phyloP scores from a whole-genome alignment of 2,329 filamentous ascomycete species.

The Xylariales sp. region DNA sequence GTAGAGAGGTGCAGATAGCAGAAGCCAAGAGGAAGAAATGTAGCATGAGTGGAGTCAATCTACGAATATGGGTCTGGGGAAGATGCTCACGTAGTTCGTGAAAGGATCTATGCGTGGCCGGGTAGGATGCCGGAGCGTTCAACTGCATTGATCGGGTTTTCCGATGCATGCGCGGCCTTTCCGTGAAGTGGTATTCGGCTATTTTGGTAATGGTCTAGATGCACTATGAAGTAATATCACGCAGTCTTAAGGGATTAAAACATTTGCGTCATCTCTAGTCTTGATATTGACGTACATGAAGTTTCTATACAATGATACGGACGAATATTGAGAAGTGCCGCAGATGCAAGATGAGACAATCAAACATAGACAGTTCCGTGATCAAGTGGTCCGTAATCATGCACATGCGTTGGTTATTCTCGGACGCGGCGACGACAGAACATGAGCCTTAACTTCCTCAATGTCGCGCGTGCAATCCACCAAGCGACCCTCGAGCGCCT shows the following conservation, averaged over 20 bases:
- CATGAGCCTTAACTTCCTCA: constrained; percentile 3
- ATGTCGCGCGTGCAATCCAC: constrained; percentile 3
- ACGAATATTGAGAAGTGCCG: too few relatives aligned
- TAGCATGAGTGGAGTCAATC: background rate
- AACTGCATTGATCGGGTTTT: background rate
- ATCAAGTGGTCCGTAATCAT: background rate
- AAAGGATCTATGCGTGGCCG: background rate
- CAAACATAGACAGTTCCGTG: too few relatives aligned
- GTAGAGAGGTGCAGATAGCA: too few relatives aligned
- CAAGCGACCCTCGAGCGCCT: constrained; percentile 3
- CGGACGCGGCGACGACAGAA: background rate
- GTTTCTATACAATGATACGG: too few relatives aligned
- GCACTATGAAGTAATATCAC: too few relatives aligned
- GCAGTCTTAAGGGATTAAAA: too few relatives aligned
- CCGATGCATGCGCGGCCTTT: background rate
- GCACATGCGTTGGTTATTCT: constrained; percentile 3
- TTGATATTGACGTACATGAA: too few relatives aligned
- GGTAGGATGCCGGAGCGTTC: background rate
- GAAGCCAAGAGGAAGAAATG: too few relatives aligned
- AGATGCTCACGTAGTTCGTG: background rate
- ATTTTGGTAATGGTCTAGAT: background rate
- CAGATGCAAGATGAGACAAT: too few relatives aligned
- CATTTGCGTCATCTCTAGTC: too few relatives aligned
- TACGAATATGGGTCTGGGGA: background rate
- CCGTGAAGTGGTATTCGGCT: background rate